These are phyloP conservation scores for Calonectria crousiana DNA, from an alignment of 2,329 filamentous ascomycete genomes.

Conservation along the genomic window DNA sequence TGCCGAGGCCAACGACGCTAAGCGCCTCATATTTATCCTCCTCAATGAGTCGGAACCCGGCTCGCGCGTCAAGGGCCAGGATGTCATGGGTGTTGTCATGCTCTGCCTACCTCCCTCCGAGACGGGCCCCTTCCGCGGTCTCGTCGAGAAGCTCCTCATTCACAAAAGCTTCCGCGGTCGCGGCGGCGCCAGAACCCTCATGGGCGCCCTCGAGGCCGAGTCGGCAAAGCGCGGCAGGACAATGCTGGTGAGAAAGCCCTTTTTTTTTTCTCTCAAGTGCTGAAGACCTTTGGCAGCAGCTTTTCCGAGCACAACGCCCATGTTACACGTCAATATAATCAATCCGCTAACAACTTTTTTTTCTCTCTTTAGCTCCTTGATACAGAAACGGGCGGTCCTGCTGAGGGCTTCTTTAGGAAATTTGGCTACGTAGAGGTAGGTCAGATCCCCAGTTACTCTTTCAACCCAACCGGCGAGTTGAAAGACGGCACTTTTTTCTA, in stretches of 20 bases:
- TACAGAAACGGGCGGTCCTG: conserved; percentile 63
- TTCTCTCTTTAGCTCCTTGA: conserved; percentile 59
- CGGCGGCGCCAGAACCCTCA: conserved; percentile 65
- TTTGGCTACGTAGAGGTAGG: conserved; percentile 70
- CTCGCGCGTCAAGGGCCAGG: conserved; percentile 53
- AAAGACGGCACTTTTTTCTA: conserved; percentile 69
- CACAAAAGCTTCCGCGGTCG: conserved; percentile 61
- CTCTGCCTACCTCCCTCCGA: conserved; percentile 64
- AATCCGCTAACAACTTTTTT: neutral
- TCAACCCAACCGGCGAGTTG: conserved; percentile 61
- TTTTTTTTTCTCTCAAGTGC: neutral
- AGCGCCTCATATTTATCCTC: conserved; percentile 66
- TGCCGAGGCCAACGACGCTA: conserved; percentile 58
- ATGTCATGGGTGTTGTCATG: conserved; percentile 69
- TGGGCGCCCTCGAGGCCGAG: conserved; percentile 67
- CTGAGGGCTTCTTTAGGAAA: conserved; percentile 65
- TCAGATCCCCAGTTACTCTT: conserved; percentile 65
- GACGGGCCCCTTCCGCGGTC: conserved; percentile 67
- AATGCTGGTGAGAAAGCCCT: conserved; percentile 61
- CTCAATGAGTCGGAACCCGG: conserved; percentile 52
- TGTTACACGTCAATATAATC: neutral
- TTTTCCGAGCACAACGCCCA: neutral
- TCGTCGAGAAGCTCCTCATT: conserved; percentile 70
- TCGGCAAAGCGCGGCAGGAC: conserved; percentile 62
- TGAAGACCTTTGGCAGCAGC: neutral